Evolutionary conservation across 2,329 filamentous ascomycete species (phyloP), one percentile per base, ranked within the genome.

Genomic region (Pleoardoris graminearum): DNA sequence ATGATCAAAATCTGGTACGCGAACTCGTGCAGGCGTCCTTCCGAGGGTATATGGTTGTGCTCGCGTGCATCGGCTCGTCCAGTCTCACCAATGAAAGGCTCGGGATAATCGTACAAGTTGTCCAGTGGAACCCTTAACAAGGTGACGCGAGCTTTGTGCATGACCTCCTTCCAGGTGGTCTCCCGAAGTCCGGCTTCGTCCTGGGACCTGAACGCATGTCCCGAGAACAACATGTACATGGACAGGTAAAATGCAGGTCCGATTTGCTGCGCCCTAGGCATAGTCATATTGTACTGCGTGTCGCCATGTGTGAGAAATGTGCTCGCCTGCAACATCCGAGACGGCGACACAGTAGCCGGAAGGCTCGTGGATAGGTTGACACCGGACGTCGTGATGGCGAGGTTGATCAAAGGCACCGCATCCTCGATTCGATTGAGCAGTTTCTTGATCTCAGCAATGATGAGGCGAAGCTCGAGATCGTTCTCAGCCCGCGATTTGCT

Each of bases 321-420:
- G 68, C 93, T 97, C 16, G 94, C 92, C 74, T 99, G 94, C 32
- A 97, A 77, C 36, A 99, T 77, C 35, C 94, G 84, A 4, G 93
- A 97, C 1, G 93, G 93, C 1, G 93, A 97, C 38, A 97, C 89
- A 8, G 88, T 88, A 1, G 88, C 80, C 0, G 91, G 90, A 23
- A 97, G 78, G 2, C 85, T 87, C 0, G 89, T 89, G 0, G 90
- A 91, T 25, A 97, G 79, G 52, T 85, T 95, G 50, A 93, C 91
- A 0, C 94, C 94, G 1, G 93, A 97, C 0, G 92, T 93, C 1
- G 91, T 94, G 59, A 99, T 96, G 50, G 94, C 94, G 23, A 99
- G 80, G 63, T 94, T 96, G 69, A 99, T 88, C 3, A 96, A 79
- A 0, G 93, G 93, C 10, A 97, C 90, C 11, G 93, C 89, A 71